Evolutionary conservation across 768 basidiomycete genomes (phyloP), one percentile per base, ranked within the genome.

Genomic region (Xerocomellus amylosporus): DNA sequence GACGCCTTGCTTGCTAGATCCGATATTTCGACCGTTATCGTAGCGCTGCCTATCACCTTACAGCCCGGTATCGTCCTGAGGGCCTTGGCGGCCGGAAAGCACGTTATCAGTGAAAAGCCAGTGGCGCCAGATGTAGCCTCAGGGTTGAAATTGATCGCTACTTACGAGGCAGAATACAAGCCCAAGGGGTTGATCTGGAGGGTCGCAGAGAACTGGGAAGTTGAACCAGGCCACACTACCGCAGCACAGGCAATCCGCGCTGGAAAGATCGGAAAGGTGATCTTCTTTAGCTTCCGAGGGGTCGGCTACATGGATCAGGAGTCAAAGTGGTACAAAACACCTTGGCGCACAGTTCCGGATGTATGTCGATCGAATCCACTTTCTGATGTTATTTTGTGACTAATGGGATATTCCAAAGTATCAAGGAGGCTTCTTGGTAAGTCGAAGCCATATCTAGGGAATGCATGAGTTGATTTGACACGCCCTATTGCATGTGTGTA

Each of bases 61-160:
- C 91, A 93, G 68, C 90, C 92, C 2, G 69, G 72, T 17, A 74
- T 93, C 54, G 74, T 95, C 51, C 70, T 81, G 53, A 81, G 79
- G 63, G 80, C 82, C 0, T 73, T 87, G 36, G 79, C 75, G 1
- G 87, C 89, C 3, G 89, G 92, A 26, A 96, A 95, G 73, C 89
- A 94, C 65, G 90, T 95, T 46, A 66, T 94, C 55, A 87, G 86
- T 69, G 93, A 96, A 76, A 95, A 95, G 65, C 93, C 93, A 7
- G 79, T 93, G 14, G 90, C 84, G 4, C 77, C 84, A 39, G 85
- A 88, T 62, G 82, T 93, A 42, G 76, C 77, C 28, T 72, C 74
- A 3, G 92, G 87, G 0, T 70, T 82, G 43, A 74, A 75, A 56
- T 75, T 93, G 46, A 85, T 94, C 66, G 74, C 79, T 34, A 76